phyloP scores from a whole-genome alignment of 192 early-diverging fungal species.

The Endogone sp. region DNA sequence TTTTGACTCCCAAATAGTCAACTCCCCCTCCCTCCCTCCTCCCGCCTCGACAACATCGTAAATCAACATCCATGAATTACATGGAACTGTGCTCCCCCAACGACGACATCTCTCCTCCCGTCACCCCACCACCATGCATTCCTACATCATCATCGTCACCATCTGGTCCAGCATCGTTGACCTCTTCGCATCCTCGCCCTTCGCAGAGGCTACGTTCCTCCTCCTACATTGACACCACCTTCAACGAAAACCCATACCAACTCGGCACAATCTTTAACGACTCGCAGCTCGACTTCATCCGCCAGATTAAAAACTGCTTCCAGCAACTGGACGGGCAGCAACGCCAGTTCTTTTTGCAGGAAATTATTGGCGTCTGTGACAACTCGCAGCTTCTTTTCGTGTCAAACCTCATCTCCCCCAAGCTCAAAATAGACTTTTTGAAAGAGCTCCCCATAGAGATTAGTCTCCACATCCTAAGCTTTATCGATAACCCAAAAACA shows the following conservation, averaged over 20 bases:
- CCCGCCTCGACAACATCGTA: neutral
- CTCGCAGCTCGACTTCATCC: slow-evolving; percentile 16
- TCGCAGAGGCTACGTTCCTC: slow-evolving; percentile 8
- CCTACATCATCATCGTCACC: slow-evolving; percentile 11
- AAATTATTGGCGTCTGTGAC: slow-evolving; percentile 44
- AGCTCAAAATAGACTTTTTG: slow-evolving; percentile 88
- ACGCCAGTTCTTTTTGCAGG: slow-evolving; percentile 33
- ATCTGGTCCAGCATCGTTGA: neutral
- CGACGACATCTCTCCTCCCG: slow-evolving; percentile 29
- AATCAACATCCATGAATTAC: neutral
- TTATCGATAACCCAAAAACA: slow-evolving; percentile 76
- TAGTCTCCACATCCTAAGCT: slow-evolving; percentile 76
- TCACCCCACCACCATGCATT: slow-evolving; percentile 27
- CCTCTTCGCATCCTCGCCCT: slow-evolving; percentile 1
- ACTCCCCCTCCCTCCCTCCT: too few relatives aligned
- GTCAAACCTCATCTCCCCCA: slow-evolving; percentile 46
- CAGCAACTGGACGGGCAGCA: slow-evolving; percentile 25
- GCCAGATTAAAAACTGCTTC: slow-evolving; percentile 29
- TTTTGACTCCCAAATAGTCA: too few relatives aligned
- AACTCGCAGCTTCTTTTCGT: slow-evolving; percentile 47
- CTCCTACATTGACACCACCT: slow-evolving; percentile 12
- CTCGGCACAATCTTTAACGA: slow-evolving; percentile 15
- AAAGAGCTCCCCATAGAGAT: slow-evolving; percentile 73
- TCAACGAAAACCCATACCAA: slow-evolving; percentile 7
- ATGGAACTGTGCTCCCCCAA: slow-evolving; percentile 20